Evolutionary conservation across 2,329 filamentous ascomycete species (phyloP).

Genomic region (Colletotrichum sp.): DNA sequence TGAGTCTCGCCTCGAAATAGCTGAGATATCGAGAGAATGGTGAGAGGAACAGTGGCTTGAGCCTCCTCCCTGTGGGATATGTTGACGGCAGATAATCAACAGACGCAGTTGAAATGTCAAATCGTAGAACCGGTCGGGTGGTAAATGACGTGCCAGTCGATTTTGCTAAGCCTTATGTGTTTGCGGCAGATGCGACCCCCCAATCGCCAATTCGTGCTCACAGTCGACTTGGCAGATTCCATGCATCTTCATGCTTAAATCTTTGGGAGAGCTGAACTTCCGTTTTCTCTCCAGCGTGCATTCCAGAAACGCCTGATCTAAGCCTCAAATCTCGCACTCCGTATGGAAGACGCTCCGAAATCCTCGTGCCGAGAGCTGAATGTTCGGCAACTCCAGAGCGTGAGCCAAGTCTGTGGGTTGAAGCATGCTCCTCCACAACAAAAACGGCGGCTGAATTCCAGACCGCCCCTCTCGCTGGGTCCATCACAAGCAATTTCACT

Average conservation of each 20-base stretch:
- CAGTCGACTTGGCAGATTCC: not conserved
- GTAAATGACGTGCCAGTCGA: not conserved
- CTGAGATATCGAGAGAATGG: not conserved
- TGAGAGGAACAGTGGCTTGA: not conserved
- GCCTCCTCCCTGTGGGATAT: not conserved
- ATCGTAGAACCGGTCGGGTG: not conserved
- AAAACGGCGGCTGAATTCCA: not conserved
- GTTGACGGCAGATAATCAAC: not conserved
- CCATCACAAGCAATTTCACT: not conserved
- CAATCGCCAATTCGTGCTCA: not conserved
- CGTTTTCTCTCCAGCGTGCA: not conserved
- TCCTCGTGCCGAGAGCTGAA: not conserved
- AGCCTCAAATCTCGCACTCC: not conserved
- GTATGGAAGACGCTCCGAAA: not conserved
- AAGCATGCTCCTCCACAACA: not conserved
- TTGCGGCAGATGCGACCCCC: not conserved
- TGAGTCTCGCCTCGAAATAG: not conserved
- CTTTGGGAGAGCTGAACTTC: not conserved
- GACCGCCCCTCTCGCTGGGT: not conserved
- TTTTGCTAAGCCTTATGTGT: not conserved
- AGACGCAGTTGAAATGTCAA: not conserved
- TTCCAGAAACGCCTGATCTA: not conserved
- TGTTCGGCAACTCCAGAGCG: not conserved
- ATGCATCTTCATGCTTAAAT: not conserved
- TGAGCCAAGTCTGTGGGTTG: not conserved